A percentile compares a stretch with the other conserved stretches of the same genome.
These are phyloP conservation scores for Stephania yunnanensis DNA, from an alignment of 164 flowering plant species.

Conservation along the genomic window DNA sequence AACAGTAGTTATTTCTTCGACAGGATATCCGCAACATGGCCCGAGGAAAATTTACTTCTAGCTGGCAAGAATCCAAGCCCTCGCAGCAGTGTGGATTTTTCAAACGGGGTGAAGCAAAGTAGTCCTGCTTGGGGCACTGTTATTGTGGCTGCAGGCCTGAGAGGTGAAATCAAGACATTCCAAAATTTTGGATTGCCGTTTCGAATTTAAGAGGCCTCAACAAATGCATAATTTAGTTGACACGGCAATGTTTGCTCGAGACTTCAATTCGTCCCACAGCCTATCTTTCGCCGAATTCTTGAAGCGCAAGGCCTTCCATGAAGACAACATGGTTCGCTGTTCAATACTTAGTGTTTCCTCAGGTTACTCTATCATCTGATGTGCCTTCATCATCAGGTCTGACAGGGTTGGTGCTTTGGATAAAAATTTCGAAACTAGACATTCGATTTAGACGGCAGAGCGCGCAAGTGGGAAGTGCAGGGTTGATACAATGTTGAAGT, in stretches of 20 bases:
- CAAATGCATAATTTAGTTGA: constrained; percentile 4
- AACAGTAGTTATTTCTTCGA: constrained; percentile 59
- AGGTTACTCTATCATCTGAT: background rate
- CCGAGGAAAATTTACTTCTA: constrained; percentile 60
- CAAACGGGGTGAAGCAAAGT: constrained; percentile 26
- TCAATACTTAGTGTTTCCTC: background rate
- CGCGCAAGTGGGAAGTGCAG: constrained; percentile 29
- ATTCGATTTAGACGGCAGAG: constrained; percentile 20
- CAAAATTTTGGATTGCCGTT: constrained; percentile 92
- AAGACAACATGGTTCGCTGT: background rate
- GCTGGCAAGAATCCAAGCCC: constrained; percentile 42
- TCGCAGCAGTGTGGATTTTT: constrained; percentile 38
- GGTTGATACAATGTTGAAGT: constrained; percentile 22
- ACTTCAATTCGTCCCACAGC: background rate
- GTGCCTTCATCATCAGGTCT: background rate
- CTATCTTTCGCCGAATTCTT: background rate
- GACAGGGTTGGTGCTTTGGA: background rate
- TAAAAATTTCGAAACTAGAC: constrained; percentile 6
- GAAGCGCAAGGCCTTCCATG: background rate
- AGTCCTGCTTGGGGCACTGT: constrained; percentile 87
- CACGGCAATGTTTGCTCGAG: background rate
- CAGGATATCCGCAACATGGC: constrained; percentile 66
- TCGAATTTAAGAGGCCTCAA: constrained; percentile 30
- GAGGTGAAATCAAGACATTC: constrained; percentile 79
- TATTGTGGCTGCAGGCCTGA: constrained; percentile 81